A percentile compares a stretch with the other conserved stretches of the same genome.
These are phyloP conservation scores for Penicillium pancosmium DNA, from an alignment of 495 filamentous ascomycete species.

Conservation along the genomic window DNA sequence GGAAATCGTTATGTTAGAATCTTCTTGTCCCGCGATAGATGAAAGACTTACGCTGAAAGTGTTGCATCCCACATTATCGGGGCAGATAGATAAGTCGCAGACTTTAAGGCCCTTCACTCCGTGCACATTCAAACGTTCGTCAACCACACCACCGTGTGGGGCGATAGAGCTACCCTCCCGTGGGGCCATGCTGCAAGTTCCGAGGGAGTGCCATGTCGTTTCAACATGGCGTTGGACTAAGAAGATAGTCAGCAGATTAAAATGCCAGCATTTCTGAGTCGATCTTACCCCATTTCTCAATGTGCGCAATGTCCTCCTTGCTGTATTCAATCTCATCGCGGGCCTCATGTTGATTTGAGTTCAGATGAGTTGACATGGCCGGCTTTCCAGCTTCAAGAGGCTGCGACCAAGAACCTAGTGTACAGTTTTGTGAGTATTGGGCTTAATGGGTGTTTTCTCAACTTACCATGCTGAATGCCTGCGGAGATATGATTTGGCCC, in stretches of 20 bases:
- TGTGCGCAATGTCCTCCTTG: constrained; percentile 65
- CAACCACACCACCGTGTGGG: constrained; percentile 73
- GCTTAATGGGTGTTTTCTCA: neutral
- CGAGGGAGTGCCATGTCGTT: constrained; percentile 73
- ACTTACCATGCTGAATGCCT: constrained; percentile 62
- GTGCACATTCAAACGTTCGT: constrained; percentile 79
- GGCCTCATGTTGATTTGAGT: constrained; percentile 55
- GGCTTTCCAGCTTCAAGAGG: constrained; percentile 52
- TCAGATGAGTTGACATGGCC: constrained; percentile 48
- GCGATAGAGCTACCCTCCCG: constrained; percentile 77
- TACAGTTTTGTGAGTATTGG: neutral
- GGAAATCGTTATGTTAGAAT: neutral
- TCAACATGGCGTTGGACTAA: constrained; percentile 64
- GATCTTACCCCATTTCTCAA: constrained; percentile 75
- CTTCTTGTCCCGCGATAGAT: neutral
- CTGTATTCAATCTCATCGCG: constrained; percentile 67
- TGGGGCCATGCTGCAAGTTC: constrained; percentile 83
- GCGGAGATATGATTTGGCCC: constrained; percentile 73
- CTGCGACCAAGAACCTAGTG: constrained; percentile 41
- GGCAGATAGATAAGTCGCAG: constrained; percentile 78
- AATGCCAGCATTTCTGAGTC: neutral
- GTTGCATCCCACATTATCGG: constrained; percentile 82
- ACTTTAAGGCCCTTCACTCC: constrained; percentile 82
- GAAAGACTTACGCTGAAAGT: constrained; percentile 56
- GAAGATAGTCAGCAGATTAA: neutral